Evolutionary conservation across 176 grass and related monocot species (phyloP).

Genomic region (Zea mays): Zm-B73-REFERENCE-NAM-5.0 NC_050097.1:187374001-187374500

Average conservation of each 20-base stretch:
- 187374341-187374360: conserved; percentile 49
- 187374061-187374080: conserved; percentile 56
- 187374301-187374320: conserved; percentile 79
- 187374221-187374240: conserved; percentile 27
- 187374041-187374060: conserved; percentile 33
- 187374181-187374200: conserved; percentile 1
- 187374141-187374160: conserved; percentile 23
- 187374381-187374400: conserved; percentile 7
- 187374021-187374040: not conserved
- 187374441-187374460: too few relatives aligned
- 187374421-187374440: too few relatives aligned
- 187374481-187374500: too few relatives aligned
- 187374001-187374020: conserved; percentile 13
- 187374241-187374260: conserved; percentile 72
- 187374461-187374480: too few relatives aligned
- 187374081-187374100: conserved; percentile 72
- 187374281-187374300: conserved; percentile 69
- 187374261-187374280: conserved; percentile 72
- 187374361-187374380: conserved; percentile 47
- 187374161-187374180: not conserved
- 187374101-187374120: conserved; percentile 69
- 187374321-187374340: conserved; percentile 68
- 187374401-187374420: too few relatives aligned
- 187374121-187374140: conserved; percentile 27
- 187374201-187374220: conserved; percentile 3